Conservation (phyloP, 192 early-diverging fungal species). For the Coemansia sp. region DNA sequence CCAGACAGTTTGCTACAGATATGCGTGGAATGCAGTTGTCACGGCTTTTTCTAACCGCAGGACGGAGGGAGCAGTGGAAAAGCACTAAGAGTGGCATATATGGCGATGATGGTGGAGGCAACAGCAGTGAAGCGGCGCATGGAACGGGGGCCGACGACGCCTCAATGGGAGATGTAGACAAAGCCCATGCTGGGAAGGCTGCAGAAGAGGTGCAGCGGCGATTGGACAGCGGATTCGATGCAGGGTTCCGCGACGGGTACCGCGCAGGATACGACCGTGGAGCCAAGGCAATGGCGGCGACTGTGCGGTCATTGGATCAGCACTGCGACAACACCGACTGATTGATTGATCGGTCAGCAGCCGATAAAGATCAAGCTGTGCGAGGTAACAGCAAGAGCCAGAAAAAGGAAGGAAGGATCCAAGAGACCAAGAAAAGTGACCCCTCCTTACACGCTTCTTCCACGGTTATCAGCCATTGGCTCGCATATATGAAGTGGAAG, state of each 20-base stretch:
- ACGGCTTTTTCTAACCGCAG: not conserved
- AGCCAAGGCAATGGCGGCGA: slow-evolving; percentile 7
- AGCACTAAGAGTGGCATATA: not conserved
- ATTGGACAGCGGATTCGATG: slow-evolving; percentile 46
- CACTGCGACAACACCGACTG: not conserved
- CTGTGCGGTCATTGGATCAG: not conserved
- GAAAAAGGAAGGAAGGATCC: not conserved
- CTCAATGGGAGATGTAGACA: not conserved
- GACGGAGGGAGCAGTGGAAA: not conserved
- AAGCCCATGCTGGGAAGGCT: not conserved
- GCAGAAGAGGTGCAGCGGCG: not conserved
- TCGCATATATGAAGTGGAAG: not conserved
- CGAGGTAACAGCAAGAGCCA: too few species aligned
- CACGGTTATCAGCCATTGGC: not conserved
- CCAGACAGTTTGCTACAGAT: not conserved
- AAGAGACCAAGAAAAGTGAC: not conserved
- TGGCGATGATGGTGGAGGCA: not conserved
- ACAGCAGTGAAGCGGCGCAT: not conserved
- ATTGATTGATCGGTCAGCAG: not conserved
- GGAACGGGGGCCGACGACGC: not conserved
- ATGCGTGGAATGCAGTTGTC: not conserved
- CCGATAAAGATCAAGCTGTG: too few species aligned
- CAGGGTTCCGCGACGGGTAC: slow-evolving; percentile 52
- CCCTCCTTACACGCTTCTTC: not conserved
- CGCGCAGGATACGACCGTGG: slow-evolving; percentile 39